Evolutionary conservation across 1,139 yeast species (phyloP).

Genomic region (Scheffersomyces illinoinensis): DNA sequence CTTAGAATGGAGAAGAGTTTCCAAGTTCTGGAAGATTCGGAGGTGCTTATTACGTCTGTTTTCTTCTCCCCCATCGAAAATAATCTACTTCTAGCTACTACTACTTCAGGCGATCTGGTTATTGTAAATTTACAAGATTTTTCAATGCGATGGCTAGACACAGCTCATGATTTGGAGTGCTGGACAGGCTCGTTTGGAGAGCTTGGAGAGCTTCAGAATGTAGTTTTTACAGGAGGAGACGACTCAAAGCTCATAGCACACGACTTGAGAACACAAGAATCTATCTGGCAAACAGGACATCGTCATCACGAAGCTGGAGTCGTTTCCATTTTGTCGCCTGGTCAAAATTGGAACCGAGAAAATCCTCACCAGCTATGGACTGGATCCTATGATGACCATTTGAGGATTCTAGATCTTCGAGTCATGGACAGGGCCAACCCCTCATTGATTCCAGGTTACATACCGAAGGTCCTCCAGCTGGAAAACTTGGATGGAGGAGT

Average conservation of each 20-base stretch:
- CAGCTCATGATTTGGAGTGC: constrained; percentile 70
- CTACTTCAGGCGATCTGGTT: constrained; percentile 58
- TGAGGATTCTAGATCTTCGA: constrained; percentile 71
- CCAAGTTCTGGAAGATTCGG: constrained; percentile 39
- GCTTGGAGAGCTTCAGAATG: constrained; percentile 50
- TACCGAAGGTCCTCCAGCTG: constrained; percentile 45
- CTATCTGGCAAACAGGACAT: constrained; percentile 55
- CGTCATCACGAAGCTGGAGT: constrained; percentile 85
- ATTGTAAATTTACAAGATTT: constrained; percentile 26
- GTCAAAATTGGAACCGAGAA: constrained; percentile 35
- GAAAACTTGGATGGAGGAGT: constrained; percentile 87
- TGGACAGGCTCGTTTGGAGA: constrained; percentile 86
- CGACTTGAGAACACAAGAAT: constrained; percentile 53
- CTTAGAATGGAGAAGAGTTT: constrained; percentile 9
- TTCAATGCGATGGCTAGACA: constrained; percentile 15
- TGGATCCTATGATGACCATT: constrained; percentile 87
- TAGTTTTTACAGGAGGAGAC: constrained; percentile 89
- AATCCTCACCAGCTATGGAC: constrained; percentile 69
- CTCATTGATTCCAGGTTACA: constrained; percentile 43
- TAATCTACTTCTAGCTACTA: constrained; percentile 46
- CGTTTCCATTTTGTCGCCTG: constrained; percentile 66
- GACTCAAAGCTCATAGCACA: constrained; percentile 77
- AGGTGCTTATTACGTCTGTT: constrained; percentile 63
- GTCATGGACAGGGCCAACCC: constrained; percentile 43
- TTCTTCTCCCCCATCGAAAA: constrained; percentile 51